phyloP scores from a whole-genome alignment of 208 protist species.

The Spongospora subterranea region DNA sequence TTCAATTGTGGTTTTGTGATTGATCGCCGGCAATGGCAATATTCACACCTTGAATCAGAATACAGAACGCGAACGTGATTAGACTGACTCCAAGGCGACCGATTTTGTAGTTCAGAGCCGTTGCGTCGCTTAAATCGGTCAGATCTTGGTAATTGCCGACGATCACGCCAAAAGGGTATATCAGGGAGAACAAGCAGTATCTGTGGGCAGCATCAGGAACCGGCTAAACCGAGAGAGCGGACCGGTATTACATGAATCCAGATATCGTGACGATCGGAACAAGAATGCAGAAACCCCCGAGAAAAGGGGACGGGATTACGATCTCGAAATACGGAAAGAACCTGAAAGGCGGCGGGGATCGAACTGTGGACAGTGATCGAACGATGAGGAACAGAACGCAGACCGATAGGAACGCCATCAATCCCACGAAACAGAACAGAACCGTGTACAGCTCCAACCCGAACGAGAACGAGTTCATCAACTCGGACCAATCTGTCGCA shows the following conservation, averaged over 20 bases:
- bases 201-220: neutral
- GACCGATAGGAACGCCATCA: neutral
- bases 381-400: slow-evolving; percentile 12
- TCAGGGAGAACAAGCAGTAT: neutral
- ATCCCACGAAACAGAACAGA: slow-evolving; percentile 19
- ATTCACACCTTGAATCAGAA: slow-evolving; percentile 11
- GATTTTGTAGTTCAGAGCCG: neutral
- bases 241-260: slow-evolving; percentile 1
- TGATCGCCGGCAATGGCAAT: too few relatives aligned
- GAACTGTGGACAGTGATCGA: neutral
- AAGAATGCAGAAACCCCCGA: slow-evolving; percentile 26
- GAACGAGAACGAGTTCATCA: slow-evolving; percentile 54
- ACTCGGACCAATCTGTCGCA: neutral
- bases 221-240: neutral
- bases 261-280: neutral
- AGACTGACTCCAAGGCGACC: neutral
- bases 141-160: neutral
- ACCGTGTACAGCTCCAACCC: slow-evolving; percentile 35
- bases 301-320: slow-evolving; percentile 18
- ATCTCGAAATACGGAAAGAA: slow-evolving; percentile 53
- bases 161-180: slow-evolving; percentile 21
- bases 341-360: neutral
- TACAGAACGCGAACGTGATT: neutral
- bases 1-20: too few relatives aligned
- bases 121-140: neutral